Percentiles rank a stretch among this genome's conserved stretches.
These are phyloP conservation scores for Cryptococcus hybrid DNA, from an alignment of 1,284 basidiomycete species.

Conservation along the genomic window DNA sequence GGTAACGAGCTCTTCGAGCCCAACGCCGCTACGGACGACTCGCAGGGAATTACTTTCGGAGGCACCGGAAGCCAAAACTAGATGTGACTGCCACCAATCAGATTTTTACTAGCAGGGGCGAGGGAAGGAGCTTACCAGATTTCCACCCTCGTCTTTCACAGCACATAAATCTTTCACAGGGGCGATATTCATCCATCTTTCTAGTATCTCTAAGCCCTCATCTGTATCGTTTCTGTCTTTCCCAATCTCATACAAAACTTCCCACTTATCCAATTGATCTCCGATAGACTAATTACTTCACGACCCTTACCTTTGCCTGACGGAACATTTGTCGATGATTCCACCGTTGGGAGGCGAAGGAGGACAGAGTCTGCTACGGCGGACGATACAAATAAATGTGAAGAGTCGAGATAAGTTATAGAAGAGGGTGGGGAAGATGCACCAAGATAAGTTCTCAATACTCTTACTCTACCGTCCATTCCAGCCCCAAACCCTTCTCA, in stretches of 20 bases:
- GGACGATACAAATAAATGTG: slow-evolving; percentile 77
- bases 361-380: slow-evolving; percentile 79
- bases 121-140: slow-evolving; percentile 59
- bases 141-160: slow-evolving; percentile 70
- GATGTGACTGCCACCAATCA: slow-evolving; percentile 59
- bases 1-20: slow-evolving; percentile 65
- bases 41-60: slow-evolving; percentile 76
- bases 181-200: slow-evolving; percentile 75
- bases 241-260: slow-evolving; percentile 25
- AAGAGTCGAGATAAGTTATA: slow-evolving; percentile 71
- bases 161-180: slow-evolving; percentile 82
- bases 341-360: slow-evolving; percentile 52
- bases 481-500: slow-evolving; percentile 25
- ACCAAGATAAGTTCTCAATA: slow-evolving; percentile 69
- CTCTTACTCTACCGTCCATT: slow-evolving; percentile 45
- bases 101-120: background rate
- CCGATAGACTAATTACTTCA: slow-evolving; percentile 26
- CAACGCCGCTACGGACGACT: slow-evolving; percentile 80
- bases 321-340: slow-evolving; percentile 35
- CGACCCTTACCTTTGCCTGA: slow-evolving; percentile 47
- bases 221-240: background rate
- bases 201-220: slow-evolving; percentile 56
- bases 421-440: slow-evolving; percentile 71
- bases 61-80: slow-evolving; percentile 87
- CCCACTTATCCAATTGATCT: slow-evolving; percentile 52